These are phyloP conservation scores for Monosporozyma aerobia DNA, from an alignment of 805 yeast species.

Conservation along the genomic window DNA sequence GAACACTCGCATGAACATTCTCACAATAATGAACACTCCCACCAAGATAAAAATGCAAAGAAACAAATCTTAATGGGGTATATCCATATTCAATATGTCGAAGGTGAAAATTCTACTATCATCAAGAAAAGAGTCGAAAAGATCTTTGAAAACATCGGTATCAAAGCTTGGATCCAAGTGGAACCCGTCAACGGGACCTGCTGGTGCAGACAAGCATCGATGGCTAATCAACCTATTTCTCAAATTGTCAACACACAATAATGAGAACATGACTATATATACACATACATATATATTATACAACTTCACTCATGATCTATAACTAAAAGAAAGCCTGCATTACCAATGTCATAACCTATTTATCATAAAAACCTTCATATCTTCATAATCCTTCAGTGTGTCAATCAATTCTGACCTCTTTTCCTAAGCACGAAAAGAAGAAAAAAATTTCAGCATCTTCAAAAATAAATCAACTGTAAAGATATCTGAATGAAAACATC, in stretches of 20 bases:
- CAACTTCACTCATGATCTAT: too few relatives aligned
- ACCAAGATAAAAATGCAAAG: conserved; percentile 17
- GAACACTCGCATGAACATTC: conserved; percentile 28
- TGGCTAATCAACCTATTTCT: background rate
- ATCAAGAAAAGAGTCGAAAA: conserved; percentile 53
- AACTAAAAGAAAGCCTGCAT: too few relatives aligned
- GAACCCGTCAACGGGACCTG: conserved; percentile 56
- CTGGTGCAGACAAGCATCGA: conserved; percentile 45
- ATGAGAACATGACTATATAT: background rate
- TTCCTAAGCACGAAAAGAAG: background rate
- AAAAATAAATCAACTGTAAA: background rate
- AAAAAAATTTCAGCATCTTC: background rate
- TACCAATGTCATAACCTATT: too few relatives aligned
- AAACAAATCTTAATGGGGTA: conserved; percentile 51
- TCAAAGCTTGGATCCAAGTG: conserved; percentile 55
- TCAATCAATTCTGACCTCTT: background rate
- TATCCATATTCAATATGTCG: conserved; percentile 64
- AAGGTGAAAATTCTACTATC: conserved; percentile 54
- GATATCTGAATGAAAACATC: background rate
- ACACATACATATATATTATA: background rate
- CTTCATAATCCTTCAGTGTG: background rate
- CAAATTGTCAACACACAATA: background rate
- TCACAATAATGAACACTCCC: conserved; percentile 29
- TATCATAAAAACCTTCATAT: background rate
- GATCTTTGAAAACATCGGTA: conserved; percentile 40